Base-by-base conservation (phyloP, 441 rosid genomes). In the Capsella rubella region DNA sequence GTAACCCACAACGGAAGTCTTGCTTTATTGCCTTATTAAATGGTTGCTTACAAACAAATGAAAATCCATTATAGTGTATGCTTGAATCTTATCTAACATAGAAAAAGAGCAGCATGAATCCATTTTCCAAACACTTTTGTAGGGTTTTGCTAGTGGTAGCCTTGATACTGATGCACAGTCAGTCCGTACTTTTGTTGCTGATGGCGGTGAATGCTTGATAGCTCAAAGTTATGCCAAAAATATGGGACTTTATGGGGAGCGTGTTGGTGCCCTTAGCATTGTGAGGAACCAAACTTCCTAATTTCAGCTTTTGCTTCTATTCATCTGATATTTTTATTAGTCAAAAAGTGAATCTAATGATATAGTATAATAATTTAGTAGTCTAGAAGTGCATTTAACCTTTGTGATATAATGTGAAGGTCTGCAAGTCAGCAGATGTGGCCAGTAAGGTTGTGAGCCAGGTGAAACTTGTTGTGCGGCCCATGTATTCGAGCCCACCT, bases 201-300 rank as follows among this genome's bases (percentile, higher is more conserved):
- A 86, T 83, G 91, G 91, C 4, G 90, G 88, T 32, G 94, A 84
- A 75, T 87, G 88, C 74, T 78, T 89, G 28, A 78, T 76, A 46
- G 91, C 87, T 74, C 91, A 87, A 76, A 85, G 89, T 74, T 89
- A 75, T 79, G 86, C 86, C 6, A 89, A 89, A 80, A 89, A 87
- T 74, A 85, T 89, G 89, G 93, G 91, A 61, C 89, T 89, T 16
- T 89, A 89, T 82, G 93, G 91, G 21, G 93, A 89, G 79, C 91
- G 94, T 67, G 87, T 87, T 75, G 91, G 94, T 34, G 91, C 94
- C 57, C 85, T 89, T 32, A 89, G 83, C 84, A 84, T 89, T 83
- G 94, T 89, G 80, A 85, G 90, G 47, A 55, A 49, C 71, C 35
- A 39, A 72, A 53, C 76, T 29, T 76, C 42, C 64, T 61, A 7